Evolutionary conservation across 2,329 filamentous ascomycete species (phyloP), one percentile per base, ranked within the genome.

Genomic region (Metarhizium robertsii): DNA sequence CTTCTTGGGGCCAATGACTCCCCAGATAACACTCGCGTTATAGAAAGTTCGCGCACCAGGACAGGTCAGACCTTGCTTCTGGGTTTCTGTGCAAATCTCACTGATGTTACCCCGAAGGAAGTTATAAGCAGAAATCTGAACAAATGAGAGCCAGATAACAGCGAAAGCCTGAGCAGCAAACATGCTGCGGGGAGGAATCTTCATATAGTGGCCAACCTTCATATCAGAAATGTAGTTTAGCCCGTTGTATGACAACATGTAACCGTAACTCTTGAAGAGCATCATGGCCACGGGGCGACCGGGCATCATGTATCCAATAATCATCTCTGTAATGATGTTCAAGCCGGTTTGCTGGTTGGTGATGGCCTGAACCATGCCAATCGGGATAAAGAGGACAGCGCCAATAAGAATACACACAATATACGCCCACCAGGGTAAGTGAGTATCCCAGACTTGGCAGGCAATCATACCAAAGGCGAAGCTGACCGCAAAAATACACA

Each of bases 1-100:
- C 51, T 62, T 61, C 42, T 55, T 60, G 2, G 69, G 70, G 1
- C 70, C 83, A 55, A 86, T 81, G 18, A 81, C 73, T 56, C 83
- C 83, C 82, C 81, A 84, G 55, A 83, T 77, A 6, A 84, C 73
- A 20, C 78, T 81, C 30, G 77, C 78, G 29, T 79, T 82, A 70
- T 80, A 85, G 64, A 84, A 85, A 0, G 82, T 80, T 29, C 75
- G 75, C 16, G 78, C 78, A 40, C 75, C 73, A 8, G 82, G 81
- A 62, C 81, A 85, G 25, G 71, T 79, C 61, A 83, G 79, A 52
- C 77, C 75, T 61, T 77, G 75, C 2, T 64, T 34, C 59, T 83
- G 79, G 0, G 72, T 42, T 0, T 63, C 54, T 1, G 71, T 73
- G 68, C 83, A 86, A 32, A 85, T 74, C 6, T 73, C 72, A 1